phyloP scores from a whole-genome alignment of 169 alveolate species.

The Perkinsus chesapeaki region DNA sequence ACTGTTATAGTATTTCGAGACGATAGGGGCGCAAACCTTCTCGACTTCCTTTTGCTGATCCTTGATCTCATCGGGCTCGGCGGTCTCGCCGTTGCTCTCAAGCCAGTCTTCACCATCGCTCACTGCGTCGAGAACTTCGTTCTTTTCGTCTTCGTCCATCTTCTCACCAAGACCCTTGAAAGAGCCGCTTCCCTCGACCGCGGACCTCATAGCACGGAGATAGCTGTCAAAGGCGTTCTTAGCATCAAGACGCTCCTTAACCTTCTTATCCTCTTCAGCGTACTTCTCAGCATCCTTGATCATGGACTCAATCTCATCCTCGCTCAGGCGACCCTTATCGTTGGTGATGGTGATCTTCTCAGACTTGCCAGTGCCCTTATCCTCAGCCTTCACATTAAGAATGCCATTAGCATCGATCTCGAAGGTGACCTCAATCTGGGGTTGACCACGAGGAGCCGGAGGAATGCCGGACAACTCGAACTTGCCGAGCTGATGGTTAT shows the following conservation, averaged over 20 bases:
- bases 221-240: conserved; percentile 83
- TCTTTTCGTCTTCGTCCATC: conserved; percentile 82
- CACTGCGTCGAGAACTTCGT: conserved; percentile 23
- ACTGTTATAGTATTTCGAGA: conserved; percentile 79
- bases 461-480: conserved; percentile 91
- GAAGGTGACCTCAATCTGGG: conserved; percentile 92
- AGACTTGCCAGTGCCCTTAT: conserved; percentile 86
- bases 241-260: conserved; percentile 81
- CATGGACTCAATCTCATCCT: conserved; percentile 89
- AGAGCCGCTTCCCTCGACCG: conserved; percentile 81
- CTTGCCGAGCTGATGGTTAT: conserved; percentile 89
- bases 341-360: conserved; percentile 87
- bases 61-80: conserved; percentile 83
- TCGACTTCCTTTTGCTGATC: conserved; percentile 85
- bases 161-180: conserved; percentile 66
- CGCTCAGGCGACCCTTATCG: conserved; percentile 85
- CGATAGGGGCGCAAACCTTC: conserved; percentile 86
- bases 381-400: conserved; percentile 87
- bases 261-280: conserved; percentile 84
- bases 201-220: conserved; percentile 76
- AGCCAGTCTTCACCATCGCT: conserved; percentile 85
- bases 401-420: conserved; percentile 95
- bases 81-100: conserved; percentile 70
- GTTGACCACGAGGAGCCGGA: conserved; percentile 92
- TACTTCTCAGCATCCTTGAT: conserved; percentile 81